phyloP scores from a whole-genome alignment of 2,329 filamentous ascomycete genomes.

The Cadophora luteo-olivacea region DNA sequence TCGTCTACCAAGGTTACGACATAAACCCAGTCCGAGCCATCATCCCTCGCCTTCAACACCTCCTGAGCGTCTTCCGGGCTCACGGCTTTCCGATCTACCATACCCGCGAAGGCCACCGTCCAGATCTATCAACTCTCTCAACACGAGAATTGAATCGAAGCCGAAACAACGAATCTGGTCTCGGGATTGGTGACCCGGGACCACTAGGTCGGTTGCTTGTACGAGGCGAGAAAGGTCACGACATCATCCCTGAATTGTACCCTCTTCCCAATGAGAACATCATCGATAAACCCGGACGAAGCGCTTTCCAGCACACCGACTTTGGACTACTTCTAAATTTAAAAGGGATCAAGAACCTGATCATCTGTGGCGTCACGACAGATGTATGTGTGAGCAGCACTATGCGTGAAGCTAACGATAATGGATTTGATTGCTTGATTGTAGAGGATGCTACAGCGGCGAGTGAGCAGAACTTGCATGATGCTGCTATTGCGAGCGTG shows the following conservation, averaged over 20 bases:
- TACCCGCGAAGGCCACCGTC: conserved; percentile 59
- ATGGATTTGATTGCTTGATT: conserved; percentile 44
- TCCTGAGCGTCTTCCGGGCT: conserved; percentile 51
- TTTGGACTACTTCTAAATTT: conserved; percentile 44
- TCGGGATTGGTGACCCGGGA: conserved; percentile 58
- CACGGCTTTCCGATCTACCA: conserved; percentile 53
- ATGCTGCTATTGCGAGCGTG: conserved; percentile 43
- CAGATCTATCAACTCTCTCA: conserved; percentile 62
- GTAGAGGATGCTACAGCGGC: conserved; percentile 44
- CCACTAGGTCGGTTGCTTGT: conserved; percentile 64
- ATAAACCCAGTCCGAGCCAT: conserved; percentile 49
- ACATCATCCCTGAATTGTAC: conserved; percentile 54
- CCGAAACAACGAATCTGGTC: conserved; percentile 54
- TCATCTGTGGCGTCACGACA: conserved; percentile 46
- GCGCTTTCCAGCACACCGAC: conserved; percentile 49
- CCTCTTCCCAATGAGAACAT: conserved; percentile 42
- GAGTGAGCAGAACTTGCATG: conserved; percentile 39
- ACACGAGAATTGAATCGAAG: conserved; percentile 60
- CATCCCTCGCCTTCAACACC: conserved; percentile 50
- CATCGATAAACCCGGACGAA: conserved; percentile 46
- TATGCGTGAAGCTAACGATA: conserved; percentile 47
- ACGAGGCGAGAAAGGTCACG: conserved; percentile 63
- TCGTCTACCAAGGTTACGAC: conserved; percentile 54
- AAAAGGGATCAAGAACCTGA: conserved; percentile 44
- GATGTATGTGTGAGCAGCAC: conserved; percentile 47